Base-by-base conservation (phyloP, 371 early-diverging fungal species). In the Zychaea mexicana region DNA sequence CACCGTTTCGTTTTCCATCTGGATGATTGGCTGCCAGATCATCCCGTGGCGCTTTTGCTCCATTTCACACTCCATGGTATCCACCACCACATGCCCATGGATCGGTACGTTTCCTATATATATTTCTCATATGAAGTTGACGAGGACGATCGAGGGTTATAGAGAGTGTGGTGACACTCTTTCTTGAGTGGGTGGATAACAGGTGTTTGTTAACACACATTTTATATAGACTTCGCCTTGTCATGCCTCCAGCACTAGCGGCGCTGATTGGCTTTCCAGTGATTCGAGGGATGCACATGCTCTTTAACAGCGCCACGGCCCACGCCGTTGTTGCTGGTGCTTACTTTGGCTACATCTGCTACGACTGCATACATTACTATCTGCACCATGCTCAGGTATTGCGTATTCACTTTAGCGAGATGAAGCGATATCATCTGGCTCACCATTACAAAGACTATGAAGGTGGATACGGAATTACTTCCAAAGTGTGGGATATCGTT, bases 41-140 rank as follows among this genome's bases (percentile, higher is more conserved):
- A 91, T 61, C 90, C 87, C 22, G 61, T 85, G 24, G 86, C 88
- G n/a, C 82, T 94, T 60, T 49, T 85, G 15, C 68, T 87, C 2
- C 98, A 98, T 70, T 98, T 98, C 68, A 68, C 91, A 61, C 74
- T 96, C 17, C 98, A 98, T 68, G 98, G 98, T 36, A 90, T 98
- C 31, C 98, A 98, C 78, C 98, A 97, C 78, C 96, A 88, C 72
- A 69, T 97, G 57, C 98, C 98, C 1, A 97, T 97, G 96, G 98
- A 97, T 71, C 86, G 87, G 90, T 91, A 78, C 60, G 77, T 52
- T 61, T 42, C n/a, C n/a, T 19, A 33, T 33, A 33, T 33, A 33
- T 33, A 33, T 33, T 33, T 33, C 12, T 33, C n/a, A n/a, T n/a
- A n/a, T n/a, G n/a, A n/a, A n/a, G n/a, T n/a, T n/a, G n/a, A n/a